Evolutionary conservation across 768 basidiomycete species (phyloP).

Genomic region (Boletus speciosus): DNA sequence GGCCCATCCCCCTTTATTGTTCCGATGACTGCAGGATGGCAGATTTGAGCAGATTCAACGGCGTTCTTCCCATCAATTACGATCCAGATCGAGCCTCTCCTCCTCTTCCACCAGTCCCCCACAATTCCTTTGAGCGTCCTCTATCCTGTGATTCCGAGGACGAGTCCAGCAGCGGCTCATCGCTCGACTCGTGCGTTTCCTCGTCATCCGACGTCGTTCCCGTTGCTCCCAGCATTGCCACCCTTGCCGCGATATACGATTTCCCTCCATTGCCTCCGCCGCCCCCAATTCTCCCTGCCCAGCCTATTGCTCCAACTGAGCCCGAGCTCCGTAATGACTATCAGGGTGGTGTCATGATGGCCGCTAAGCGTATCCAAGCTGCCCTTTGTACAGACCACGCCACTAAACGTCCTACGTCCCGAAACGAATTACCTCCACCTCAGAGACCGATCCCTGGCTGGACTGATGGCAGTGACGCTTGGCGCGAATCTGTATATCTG

Average conservation of each 20-base stretch:
- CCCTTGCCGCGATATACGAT: conserved; percentile 39
- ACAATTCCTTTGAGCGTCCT: conserved; percentile 33
- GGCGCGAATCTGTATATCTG: conserved; percentile 64
- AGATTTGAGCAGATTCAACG: conserved; percentile 47
- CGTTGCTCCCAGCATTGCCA: conserved; percentile 33
- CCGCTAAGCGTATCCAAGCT: conserved; percentile 51
- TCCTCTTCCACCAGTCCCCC: conserved; percentile 39
- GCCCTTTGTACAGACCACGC: conserved; percentile 41
- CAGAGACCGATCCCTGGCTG: conserved; percentile 56
- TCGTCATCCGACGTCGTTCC: conserved; percentile 22
- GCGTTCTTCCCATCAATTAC: conserved; percentile 44
- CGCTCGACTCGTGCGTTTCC: conserved; percentile 32
- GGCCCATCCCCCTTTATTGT: conserved; percentile 80
- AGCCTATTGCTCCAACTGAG: conserved; percentile 21
- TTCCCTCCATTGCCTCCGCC: conserved; percentile 56
- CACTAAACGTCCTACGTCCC: conserved; percentile 35
- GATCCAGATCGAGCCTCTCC: conserved; percentile 44
- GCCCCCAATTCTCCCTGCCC: conserved; percentile 37
- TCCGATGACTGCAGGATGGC: conserved; percentile 69
- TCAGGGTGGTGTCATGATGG: conserved; percentile 68
- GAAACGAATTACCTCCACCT: conserved; percentile 33
- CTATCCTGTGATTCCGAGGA: conserved; percentile 36
- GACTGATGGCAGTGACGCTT: conserved; percentile 63
- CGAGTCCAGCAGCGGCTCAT: conserved; percentile 40
- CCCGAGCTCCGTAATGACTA: conserved; percentile 40